Base-by-base conservation (phyloP, 768 basidiomycete genomes). In the Xerocomus brunneocitrinus region DNA sequence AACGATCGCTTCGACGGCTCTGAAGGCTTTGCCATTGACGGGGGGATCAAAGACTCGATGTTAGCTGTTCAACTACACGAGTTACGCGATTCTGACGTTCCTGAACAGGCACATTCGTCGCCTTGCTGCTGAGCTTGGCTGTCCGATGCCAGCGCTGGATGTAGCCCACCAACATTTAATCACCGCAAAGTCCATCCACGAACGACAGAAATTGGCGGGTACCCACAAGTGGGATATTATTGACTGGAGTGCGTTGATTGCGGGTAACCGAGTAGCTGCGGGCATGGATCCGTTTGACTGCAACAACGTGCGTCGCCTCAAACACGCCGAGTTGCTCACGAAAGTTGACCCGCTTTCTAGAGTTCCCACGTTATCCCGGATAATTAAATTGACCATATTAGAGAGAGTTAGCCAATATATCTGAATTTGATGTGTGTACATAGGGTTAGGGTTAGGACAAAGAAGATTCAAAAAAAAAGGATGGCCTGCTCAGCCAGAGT, bases 31-130 rank as follows among this genome's bases (percentile, higher is more conserved):
- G 73, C 84, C 12, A 81, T 94, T 46, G 84, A 89, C 43, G 89
- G 89, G n/a, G 93, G 91, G 16, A 83, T 95, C 62, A 92, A 92
- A 63, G 92, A 94, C 63, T 86, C 89, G 0, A 70, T 79, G 78
- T 84, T 42, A 31, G 79, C 73, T 35, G n/a, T 54, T 32, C 30
- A 8, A 27, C 19, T 50, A 8, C 8, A 47, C 4, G 4, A 8
- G 13, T 49, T 34, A 30, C 56, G 4, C 2, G 8, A 38, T 58
- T 39, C 40, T 52, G 28, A 65, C 24, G 22, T 52, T 52, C 9
- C 30, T 51, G 27, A 40, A 19, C 54, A 82, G 81, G 27, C 86
- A 87, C 65, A 83, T 93, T 49, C 84, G 87, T 51, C 79, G 77
- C 46, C 75, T 94, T 9, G 81, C 84, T 0, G 76, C 82, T 8